phyloP scores from a whole-genome alignment of 148 eudicot species.

The Rhododendron molle region DNA sequence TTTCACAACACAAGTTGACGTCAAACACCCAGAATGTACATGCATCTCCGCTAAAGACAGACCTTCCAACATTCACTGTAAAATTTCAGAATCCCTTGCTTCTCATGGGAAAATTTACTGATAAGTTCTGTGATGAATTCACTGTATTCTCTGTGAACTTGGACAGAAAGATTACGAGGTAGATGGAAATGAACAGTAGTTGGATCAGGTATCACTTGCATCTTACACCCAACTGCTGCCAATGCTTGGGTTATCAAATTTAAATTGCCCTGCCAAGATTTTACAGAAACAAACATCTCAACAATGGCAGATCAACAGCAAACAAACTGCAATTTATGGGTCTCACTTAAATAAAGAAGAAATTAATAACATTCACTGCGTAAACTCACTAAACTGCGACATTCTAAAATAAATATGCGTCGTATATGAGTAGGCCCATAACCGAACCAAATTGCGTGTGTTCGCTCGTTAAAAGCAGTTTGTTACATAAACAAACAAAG shows the following conservation, averaged over 20 bases:
- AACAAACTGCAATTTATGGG: not conserved
- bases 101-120: conserved; percentile 82
- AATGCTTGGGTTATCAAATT: conserved; percentile 93
- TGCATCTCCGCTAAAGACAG: conserved; percentile 35
- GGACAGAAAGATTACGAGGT: conserved; percentile 78
- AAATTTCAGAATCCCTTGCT: conserved; percentile 80
- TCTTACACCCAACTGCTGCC: conserved; percentile 83
- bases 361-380: not conserved
- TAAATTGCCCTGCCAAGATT: conserved; percentile 69
- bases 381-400: not conserved
- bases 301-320: not conserved
- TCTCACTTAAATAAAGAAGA: not conserved
- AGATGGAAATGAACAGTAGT: conserved; percentile 96
- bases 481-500: not conserved
- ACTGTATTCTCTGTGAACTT: conserved; percentile 76
- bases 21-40: conserved; percentile 15
- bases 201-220: conserved; percentile 94
- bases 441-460: not conserved
- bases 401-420: not conserved
- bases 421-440: not conserved
- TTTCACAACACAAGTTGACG: conserved; percentile 6
- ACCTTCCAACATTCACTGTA: conserved; percentile 96
- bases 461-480: not conserved
- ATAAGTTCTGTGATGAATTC: conserved; percentile 70
- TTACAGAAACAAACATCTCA: conserved; percentile 5